A percentile compares a stretch with the other conserved stretches of the same genome.
Conservation (phyloP, 208 protist genomes). For the Trypanosoma rangeli region DNA sequence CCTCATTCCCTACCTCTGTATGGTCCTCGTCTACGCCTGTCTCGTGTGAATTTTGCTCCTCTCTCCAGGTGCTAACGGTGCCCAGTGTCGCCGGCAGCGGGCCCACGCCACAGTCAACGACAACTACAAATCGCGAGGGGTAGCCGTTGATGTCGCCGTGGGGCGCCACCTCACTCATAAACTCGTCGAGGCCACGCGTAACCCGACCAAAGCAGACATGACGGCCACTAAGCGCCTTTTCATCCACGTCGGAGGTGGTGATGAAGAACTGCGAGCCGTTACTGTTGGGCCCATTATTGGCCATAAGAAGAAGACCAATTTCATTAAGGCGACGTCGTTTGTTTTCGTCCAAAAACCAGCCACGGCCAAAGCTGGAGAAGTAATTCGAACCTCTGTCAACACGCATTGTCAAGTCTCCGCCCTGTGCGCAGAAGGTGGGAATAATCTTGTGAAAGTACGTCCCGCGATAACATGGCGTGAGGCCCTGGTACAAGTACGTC, state of each 20-base stretch:
- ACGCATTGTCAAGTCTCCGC: constrained; percentile 96
- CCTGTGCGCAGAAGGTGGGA: constrained; percentile 88
- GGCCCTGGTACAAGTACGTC: constrained; percentile 60
- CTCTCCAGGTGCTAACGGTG: neutral
- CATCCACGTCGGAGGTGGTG: constrained; percentile 56
- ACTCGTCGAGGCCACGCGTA: constrained; percentile 47
- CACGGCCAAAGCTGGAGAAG: constrained; percentile 83
- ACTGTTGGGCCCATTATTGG: constrained; percentile 92
- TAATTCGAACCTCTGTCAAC: constrained; percentile 91
- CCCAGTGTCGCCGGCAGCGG: constrained; percentile 20
- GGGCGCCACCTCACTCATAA: constrained; percentile 58
- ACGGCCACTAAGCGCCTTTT: constrained; percentile 66
- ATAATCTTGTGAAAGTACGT: constrained; percentile 94
- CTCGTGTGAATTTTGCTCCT: neutral
- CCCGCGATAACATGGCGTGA: constrained; percentile 81
- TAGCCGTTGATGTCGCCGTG: constrained; percentile 64
- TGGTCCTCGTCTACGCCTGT: neutral
- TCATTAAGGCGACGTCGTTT: constrained; percentile 91
- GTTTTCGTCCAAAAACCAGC: constrained; percentile 92
- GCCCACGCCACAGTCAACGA: constrained; percentile 76
- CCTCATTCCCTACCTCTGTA: neutral
- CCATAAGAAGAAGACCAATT: constrained; percentile 82
- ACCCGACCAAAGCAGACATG: constrained; percentile 75
- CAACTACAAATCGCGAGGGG: constrained; percentile 68
- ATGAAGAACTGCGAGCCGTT: constrained; percentile 95